Percentiles rank a stretch among this genome's conserved stretches.
Conservation (phyloP, 2,329 filamentous ascomycete species). For the Monosporascus ibericus region DNA sequence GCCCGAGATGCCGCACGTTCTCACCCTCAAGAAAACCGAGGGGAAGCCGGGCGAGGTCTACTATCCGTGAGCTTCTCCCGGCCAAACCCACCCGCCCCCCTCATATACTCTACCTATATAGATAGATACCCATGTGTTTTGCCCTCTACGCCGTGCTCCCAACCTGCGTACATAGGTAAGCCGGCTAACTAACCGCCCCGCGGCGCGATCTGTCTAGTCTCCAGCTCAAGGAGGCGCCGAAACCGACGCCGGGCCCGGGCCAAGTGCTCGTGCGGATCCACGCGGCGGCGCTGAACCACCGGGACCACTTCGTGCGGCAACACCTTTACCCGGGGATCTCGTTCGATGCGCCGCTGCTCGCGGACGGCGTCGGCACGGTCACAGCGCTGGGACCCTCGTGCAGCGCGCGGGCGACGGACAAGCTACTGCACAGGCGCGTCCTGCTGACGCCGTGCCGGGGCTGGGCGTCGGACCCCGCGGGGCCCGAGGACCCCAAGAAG, state of each 20-base stretch:
- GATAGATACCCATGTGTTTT: too few relatives aligned
- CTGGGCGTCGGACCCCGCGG: slow-evolving; percentile 66
- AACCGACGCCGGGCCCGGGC: slow-evolving; percentile 55
- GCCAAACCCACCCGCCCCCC: slow-evolving; percentile 1
- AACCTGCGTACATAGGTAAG: background rate
- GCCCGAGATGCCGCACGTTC: background rate
- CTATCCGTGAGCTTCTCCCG: background rate
- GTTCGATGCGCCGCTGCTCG: slow-evolving; percentile 71
- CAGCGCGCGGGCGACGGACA: slow-evolving; percentile 28
- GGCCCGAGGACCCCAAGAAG: slow-evolving; percentile 57
- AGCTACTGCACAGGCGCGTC: slow-evolving; percentile 55
- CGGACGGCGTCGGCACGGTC: slow-evolving; percentile 77
- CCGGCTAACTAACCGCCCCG: slow-evolving; percentile 4
- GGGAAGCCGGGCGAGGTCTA: background rate
- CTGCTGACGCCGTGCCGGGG: slow-evolving; percentile 72
- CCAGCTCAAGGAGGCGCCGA: slow-evolving; percentile 53
- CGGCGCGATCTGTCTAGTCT: slow-evolving; percentile 34
- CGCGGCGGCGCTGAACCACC: slow-evolving; percentile 85
- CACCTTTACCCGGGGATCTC: slow-evolving; percentile 83
- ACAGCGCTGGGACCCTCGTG: slow-evolving; percentile 51
- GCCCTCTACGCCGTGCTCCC: background rate
- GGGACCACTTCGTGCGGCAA: slow-evolving; percentile 90
- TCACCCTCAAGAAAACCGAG: background rate
- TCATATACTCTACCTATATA: too few relatives aligned
- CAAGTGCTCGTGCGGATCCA: slow-evolving; percentile 71